phyloP scores from a whole-genome alignment of 345 rosid species.

The Arabis alpina region DNA sequence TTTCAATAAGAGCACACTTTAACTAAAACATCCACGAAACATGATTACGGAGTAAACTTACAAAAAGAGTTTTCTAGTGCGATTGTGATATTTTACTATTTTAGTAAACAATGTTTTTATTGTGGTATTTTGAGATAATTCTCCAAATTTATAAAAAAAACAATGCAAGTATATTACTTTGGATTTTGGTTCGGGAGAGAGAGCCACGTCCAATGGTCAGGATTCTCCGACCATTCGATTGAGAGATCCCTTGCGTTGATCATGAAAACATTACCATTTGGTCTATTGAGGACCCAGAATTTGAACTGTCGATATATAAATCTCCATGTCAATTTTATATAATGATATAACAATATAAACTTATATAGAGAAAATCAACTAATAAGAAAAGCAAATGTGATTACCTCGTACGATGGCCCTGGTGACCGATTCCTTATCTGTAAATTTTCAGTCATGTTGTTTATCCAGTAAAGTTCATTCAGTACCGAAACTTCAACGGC shows the following conservation, averaged over 20 bases:
- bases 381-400: background rate
- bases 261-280: conserved; percentile 51
- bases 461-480: background rate
- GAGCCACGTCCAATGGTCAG: conserved; percentile 58
- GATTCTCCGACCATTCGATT: conserved; percentile 53
- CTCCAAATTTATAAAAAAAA: background rate
- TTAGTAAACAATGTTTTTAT: background rate
- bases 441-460: background rate
- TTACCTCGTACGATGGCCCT: background rate
- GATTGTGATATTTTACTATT: background rate
- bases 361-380: background rate
- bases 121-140: background rate
- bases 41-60: background rate
- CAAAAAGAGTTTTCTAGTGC: background rate
- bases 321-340: background rate
- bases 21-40: background rate
- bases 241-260: conserved; percentile 53
- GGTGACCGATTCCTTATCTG: background rate
- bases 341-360: background rate
- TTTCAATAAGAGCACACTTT: too few species aligned
- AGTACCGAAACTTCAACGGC: conserved; percentile 1
- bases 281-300: background rate
- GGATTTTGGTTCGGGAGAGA: conserved; percentile 25
- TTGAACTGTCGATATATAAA: conserved; percentile 2
- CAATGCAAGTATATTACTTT: conserved; percentile 19